Evolutionary conservation across 2,329 filamentous ascomycete species (phyloP), one percentile per base, ranked within the genome.

Genomic region (Parastagonospora avenae): DNA sequence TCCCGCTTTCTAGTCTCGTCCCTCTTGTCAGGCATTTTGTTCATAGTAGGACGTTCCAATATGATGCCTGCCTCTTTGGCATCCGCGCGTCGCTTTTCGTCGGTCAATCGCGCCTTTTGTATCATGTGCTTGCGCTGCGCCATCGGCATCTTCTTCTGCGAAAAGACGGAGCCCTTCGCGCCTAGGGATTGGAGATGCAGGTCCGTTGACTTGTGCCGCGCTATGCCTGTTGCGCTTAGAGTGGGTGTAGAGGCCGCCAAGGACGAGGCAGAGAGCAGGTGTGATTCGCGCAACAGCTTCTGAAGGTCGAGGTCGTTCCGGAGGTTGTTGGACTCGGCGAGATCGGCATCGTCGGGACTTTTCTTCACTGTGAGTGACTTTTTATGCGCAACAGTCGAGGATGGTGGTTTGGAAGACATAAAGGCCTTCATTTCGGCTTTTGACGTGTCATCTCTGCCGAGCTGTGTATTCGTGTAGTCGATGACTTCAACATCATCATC

Each of bases 241-340:
- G 75, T 69, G 16, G 82, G 79, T 0, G 63, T 68, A 0, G 67
- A 64, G 38, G 62, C 54, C 33, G 60, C 58, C 14, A 82, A 79
- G 38, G 82, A 80, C 3, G 81, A 77, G 48, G 80, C 77, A 27
- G 81, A 79, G 50, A 97, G 85, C 54, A 97, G 87, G 75, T 96
- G 92, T 0, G 92, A 97, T 80, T 99, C 94, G 62, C 88, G 83
- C 50, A 99, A 85, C 35, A 99, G 85, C 40, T 92, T 88, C 73
- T 97, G 93, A 11, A 99, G 85, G 33, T 91, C 92, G 46, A 96
- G 85, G 73, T 97, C 94, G 73, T 97, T 92, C 71, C 92, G 92
- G 14, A 97, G 82, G 55, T 96, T 89, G 9, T 78, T 73, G 19
- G 79, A 73, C 68, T 88, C 86, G 14, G 82, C 74, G 52, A 82